Evolutionary conservation across 78 protist species (phyloP), one percentile per base, ranked within the genome.

Genomic region (Dictyostelium firmibasis): DNA sequence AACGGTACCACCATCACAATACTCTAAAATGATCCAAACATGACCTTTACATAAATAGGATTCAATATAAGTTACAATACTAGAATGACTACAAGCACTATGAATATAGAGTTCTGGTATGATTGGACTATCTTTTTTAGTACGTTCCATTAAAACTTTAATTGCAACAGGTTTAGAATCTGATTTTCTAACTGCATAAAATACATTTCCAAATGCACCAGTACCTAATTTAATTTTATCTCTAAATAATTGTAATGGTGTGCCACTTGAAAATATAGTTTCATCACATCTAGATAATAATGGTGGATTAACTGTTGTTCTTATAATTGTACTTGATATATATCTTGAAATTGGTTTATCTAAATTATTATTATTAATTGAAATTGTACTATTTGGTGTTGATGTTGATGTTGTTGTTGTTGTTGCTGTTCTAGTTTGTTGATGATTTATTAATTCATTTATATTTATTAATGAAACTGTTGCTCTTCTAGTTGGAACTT

Each of bases 171-270:
- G 93, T 16, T 67, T 88, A 53, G 69, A 64, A 50, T 88, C 93
- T 5, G 81, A 64, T 25, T 67, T 53, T 27, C 81, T 35, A n/a
- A 88, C 27, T 6, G 93, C 93, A 79, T 88, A 88, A 43, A 88
- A 88, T 7, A 88, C 93, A 79, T 88, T 88, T 20, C 93, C 93
- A 79, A 88, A 88, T 60, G 93, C 93, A 67, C 93, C 93, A 4
- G 93, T 88, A 38, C 93, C 93, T 13, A 88, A 62, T 44, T 88
- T 88, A 60, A 88, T 75, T 72, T 88, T 88, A 41, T 88, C 93
- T 35, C 70, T 88, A 43, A 88, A 88, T 8, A 88, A 38, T 6
- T 27, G 25, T 18, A 88, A 83, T 16, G 93, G 93, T 41, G 67
- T 64, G 1, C 93, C 93, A 43, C 9, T 88, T 11, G 86, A 57